Conservation (phyloP, 2,329 filamentous ascomycete species). For the Penicillium glabrum region DNA sequence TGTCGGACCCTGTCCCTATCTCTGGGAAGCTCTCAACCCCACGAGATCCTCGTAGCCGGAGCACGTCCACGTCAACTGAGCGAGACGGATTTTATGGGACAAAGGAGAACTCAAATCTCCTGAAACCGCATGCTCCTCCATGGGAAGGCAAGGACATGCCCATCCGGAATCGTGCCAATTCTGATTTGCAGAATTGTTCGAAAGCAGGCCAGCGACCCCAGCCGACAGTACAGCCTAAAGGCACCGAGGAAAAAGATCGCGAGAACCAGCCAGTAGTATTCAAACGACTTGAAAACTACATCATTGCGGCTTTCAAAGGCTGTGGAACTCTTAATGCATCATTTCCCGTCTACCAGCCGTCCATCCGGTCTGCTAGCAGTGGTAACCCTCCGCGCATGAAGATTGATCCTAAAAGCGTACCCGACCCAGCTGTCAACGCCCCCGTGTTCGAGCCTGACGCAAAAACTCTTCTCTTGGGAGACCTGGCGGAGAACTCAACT, state of each 20-base stretch:
- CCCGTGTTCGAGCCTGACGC: slow-evolving; percentile 66
- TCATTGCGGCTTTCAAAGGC: slow-evolving; percentile 66
- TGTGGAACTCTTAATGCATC: slow-evolving; percentile 74
- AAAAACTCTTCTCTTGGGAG: slow-evolving; percentile 71
- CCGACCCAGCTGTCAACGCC: slow-evolving; percentile 31
- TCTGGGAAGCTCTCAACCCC: slow-evolving; percentile 19
- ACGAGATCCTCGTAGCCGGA: slow-evolving; percentile 25
- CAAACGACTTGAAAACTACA: slow-evolving; percentile 73
- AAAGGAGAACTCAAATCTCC: slow-evolving; percentile 16
- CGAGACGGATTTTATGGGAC: slow-evolving; percentile 14
- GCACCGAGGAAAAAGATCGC: slow-evolving; percentile 39
- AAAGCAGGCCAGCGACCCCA: slow-evolving; percentile 20
- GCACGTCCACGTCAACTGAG: slow-evolving; percentile 27
- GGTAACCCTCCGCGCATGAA: slow-evolving; percentile 38
- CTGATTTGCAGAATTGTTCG: slow-evolving; percentile 27
- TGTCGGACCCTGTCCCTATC: slow-evolving; percentile 8
- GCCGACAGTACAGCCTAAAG: slow-evolving; percentile 18
- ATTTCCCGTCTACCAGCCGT: slow-evolving; percentile 60
- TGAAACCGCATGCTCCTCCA: slow-evolving; percentile 15
- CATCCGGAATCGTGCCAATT: slow-evolving; percentile 28
- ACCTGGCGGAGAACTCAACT: slow-evolving; percentile 76
- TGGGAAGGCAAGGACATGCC: slow-evolving; percentile 21
- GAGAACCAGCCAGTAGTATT: slow-evolving; percentile 60
- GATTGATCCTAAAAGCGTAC: slow-evolving; percentile 30
- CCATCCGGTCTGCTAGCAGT: slow-evolving; percentile 46